These are phyloP conservation scores for Penicillium coffeae DNA, from an alignment of 495 filamentous ascomycete genomes.

Conservation along the genomic window DNA sequence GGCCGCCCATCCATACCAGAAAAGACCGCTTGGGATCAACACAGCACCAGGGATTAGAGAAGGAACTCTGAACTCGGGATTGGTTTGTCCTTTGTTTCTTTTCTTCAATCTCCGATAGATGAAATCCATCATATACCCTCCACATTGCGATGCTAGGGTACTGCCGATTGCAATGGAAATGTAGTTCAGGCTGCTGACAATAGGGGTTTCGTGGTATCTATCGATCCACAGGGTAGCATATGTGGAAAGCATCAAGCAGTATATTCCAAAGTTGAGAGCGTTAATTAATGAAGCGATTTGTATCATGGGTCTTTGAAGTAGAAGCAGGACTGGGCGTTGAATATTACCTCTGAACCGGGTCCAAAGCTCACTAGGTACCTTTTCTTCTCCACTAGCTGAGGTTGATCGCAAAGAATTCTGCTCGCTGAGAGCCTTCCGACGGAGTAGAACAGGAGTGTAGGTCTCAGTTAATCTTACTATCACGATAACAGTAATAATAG, in stretches of 20 bases:
- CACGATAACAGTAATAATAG: neutral
- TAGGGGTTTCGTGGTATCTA: neutral
- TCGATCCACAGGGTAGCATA: neutral
- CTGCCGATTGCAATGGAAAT: neutral
- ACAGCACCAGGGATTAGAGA: neutral
- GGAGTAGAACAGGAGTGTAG: neutral
- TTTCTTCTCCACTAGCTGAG: neutral
- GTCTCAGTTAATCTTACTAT: neutral
- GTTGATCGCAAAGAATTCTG: neutral
- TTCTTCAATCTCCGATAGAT: neutral
- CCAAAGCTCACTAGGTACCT: neutral
- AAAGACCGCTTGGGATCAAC: neutral
- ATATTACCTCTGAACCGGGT: neutral
- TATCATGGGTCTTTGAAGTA: neutral
- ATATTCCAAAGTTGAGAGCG: neutral
- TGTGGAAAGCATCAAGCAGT: neutral
- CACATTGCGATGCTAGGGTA: neutral
- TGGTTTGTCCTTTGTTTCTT: neutral
- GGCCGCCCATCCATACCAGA: conserved; percentile 1
- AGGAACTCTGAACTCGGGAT: conserved; percentile 1
- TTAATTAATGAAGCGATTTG: neutral
- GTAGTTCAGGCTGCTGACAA: neutral
- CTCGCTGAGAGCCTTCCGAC: neutral
- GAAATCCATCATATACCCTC: neutral
- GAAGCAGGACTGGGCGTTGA: neutral